Evolutionary conservation across 2,329 filamentous ascomycete species (phyloP).

Genomic region (Exophiala alcalophila): DNA sequence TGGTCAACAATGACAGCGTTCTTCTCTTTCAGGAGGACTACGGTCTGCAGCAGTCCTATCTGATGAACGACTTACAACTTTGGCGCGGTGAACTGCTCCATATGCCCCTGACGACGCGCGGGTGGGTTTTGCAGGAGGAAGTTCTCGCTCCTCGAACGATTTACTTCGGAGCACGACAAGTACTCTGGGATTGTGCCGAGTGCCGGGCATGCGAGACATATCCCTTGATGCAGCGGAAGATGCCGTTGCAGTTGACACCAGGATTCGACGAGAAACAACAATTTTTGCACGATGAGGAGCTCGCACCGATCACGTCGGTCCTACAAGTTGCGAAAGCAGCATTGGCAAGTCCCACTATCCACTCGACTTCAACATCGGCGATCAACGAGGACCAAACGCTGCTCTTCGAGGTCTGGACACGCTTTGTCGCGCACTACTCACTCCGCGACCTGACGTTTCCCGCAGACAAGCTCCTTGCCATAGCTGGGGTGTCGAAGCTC

Average conservation of each 20-base stretch:
- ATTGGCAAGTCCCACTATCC: neutral
- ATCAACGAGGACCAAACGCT: neutral
- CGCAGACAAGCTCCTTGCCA: slow-evolving; percentile 23
- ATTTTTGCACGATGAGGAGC: slow-evolving; percentile 13
- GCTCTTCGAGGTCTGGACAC: slow-evolving; percentile 14
- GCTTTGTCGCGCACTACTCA: slow-evolving; percentile 18
- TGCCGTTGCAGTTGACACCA: neutral
- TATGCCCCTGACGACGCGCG: slow-evolving; percentile 35
- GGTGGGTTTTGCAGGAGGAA: slow-evolving; percentile 45
- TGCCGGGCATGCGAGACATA: slow-evolving; percentile 19
- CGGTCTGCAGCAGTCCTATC: slow-evolving; percentile 6
- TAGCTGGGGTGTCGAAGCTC: slow-evolving; percentile 21
- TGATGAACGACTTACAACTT: slow-evolving; percentile 19
- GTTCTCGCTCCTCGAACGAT: slow-evolving; percentile 39
- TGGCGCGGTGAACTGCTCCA: slow-evolving; percentile 18
- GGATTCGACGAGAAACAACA: slow-evolving; percentile 4
- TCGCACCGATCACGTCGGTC: slow-evolving; percentile 11
- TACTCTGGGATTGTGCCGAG: slow-evolving; percentile 40
- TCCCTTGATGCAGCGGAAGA: slow-evolving; percentile 11
- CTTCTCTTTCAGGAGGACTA: neutral
- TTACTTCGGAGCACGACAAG: slow-evolving; percentile 38
- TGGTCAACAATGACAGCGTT: slow-evolving; percentile 12
- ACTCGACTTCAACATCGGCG: neutral
- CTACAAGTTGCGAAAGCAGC: slow-evolving; percentile 1
- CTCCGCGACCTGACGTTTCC: slow-evolving; percentile 19